phyloP scores from a whole-genome alignment of 148 eudicot species.

The Cornus kousa region DNA sequence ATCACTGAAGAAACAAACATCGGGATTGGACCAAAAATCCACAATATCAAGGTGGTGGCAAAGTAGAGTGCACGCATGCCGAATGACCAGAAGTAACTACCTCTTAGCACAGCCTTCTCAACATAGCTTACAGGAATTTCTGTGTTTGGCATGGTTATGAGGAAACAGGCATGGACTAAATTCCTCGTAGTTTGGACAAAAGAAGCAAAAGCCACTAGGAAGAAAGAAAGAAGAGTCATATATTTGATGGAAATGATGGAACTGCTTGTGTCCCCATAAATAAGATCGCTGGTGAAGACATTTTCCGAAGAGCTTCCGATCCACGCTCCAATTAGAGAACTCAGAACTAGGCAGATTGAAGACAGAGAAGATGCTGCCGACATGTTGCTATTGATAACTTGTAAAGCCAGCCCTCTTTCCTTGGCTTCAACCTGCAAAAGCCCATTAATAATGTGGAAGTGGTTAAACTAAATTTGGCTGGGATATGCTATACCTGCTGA shows the following conservation, averaged over 20 bases:
- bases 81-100: constrained; percentile 43
- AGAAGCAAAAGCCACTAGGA: constrained; percentile 54
- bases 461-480: neutral
- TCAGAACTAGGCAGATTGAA: constrained; percentile 48
- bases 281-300: constrained; percentile 16
- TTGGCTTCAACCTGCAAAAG: constrained; percentile 41
- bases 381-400: constrained; percentile 45
- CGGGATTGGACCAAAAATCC: constrained; percentile 58
- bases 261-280: constrained; percentile 54
- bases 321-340: constrained; percentile 74
- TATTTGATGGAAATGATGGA: constrained; percentile 41
- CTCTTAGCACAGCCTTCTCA: constrained; percentile 40
- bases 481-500: neutral
- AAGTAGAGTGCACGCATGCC: constrained; percentile 55
- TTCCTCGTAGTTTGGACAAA: constrained; percentile 40
- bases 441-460: neutral
- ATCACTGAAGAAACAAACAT: constrained; percentile 38
- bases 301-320: constrained; percentile 37
- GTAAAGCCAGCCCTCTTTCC: constrained; percentile 41
- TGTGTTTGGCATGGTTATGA: constrained; percentile 61
- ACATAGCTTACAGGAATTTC: constrained; percentile 36
- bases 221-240: constrained; percentile 40
- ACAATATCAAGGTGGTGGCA: constrained; percentile 36
- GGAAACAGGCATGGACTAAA: constrained; percentile 45
- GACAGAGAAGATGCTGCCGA: constrained; percentile 52